Evolutionary conservation across 2,329 filamentous ascomycete genomes (phyloP), one percentile per base, ranked within the genome.

Genomic region (Xylariales sp.): DNA sequence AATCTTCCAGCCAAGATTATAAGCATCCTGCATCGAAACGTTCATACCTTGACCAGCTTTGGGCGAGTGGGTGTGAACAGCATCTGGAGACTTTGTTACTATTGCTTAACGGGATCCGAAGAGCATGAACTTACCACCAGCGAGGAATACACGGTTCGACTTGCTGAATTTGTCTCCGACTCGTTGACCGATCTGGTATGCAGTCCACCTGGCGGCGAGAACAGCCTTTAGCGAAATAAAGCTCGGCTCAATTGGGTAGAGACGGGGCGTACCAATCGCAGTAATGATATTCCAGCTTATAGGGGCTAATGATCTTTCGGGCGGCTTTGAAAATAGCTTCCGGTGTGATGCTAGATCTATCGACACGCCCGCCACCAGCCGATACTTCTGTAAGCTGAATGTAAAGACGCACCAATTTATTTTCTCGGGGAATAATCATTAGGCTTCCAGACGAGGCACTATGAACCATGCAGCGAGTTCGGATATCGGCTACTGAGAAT

Each of bases 11-110:
- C 81, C 81, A 3, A 89, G 76, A 72, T 91, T 93, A 74, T 91
- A 86, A 5, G 85, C 81, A 68, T 91, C 90, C 56, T 85, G 80
- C 80, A 88, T 87, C 8, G 83, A 84, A 6, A 84, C 84, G 77
- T 93, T 93, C 84, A 86, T 86, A 62, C 85, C 90, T 79, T 91
- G 90, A 0, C 90, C 90, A 0, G 90, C 89, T 78, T 92, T 92
- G 3, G 90, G 90, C 2, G 88, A 90, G 75, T 93, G 90, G 0
- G 90, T 92, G 72, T 93, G 90, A 68, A 89, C 90, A 41, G 90
- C 90, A 75, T 93, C 90, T 72, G n/a, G 2, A 30, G 23, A 32
- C 7, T 10, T n/a, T 28, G 23, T 71, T 10, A 70, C 10, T n/a
- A 10, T 39, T 49, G 5, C 9, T 1, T 3, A 6, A 10, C 36